Conservation (phyloP, 176 grass and related monocot genomes). For the Melocanna baccifera region DNA sequence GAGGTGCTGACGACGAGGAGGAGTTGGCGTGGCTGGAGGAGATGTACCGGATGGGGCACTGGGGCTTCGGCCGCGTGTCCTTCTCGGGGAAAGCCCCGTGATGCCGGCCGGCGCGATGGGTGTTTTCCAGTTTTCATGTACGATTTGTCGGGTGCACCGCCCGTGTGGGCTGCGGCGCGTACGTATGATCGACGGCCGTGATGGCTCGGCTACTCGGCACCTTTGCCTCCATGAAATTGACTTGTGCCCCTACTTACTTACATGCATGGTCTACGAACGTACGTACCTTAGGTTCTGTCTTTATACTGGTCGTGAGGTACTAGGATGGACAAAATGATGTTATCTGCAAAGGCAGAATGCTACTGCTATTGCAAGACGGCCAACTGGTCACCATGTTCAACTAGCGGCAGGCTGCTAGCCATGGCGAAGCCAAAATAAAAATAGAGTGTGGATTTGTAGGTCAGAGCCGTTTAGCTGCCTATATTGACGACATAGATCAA, state of each 20-base stretch:
- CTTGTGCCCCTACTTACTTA: background rate
- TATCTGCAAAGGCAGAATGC: background rate
- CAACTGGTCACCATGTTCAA: background rate
- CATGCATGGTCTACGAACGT: background rate
- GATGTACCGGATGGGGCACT: conserved; percentile 62
- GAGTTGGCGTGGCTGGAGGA: conserved; percentile 57
- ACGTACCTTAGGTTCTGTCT: too few relatives aligned
- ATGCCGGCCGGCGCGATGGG: background rate
- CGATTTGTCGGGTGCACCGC: background rate
- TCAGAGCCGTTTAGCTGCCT: too few relatives aligned
- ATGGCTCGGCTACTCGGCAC: background rate
- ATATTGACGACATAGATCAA: too few relatives aligned
- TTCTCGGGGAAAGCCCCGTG: conserved; percentile 46
- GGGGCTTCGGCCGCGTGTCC: conserved; percentile 90
- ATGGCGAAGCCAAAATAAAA: too few relatives aligned
- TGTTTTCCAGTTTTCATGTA: background rate
- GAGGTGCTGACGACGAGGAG: background rate
- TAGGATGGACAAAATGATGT: too few relatives aligned
- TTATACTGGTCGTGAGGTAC: too few relatives aligned
- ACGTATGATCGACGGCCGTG: too few relatives aligned
- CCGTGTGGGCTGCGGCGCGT: background rate
- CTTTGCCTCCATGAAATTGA: background rate
- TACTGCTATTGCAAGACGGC: background rate
- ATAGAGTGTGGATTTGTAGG: too few relatives aligned
- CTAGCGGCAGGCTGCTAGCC: background rate